A percentile compares a stretch with the other conserved stretches of the same genome.
These are phyloP conservation scores for Limnanthes douglasii DNA, from an alignment of 345 rosid species.

Conservation along the genomic window DNA sequence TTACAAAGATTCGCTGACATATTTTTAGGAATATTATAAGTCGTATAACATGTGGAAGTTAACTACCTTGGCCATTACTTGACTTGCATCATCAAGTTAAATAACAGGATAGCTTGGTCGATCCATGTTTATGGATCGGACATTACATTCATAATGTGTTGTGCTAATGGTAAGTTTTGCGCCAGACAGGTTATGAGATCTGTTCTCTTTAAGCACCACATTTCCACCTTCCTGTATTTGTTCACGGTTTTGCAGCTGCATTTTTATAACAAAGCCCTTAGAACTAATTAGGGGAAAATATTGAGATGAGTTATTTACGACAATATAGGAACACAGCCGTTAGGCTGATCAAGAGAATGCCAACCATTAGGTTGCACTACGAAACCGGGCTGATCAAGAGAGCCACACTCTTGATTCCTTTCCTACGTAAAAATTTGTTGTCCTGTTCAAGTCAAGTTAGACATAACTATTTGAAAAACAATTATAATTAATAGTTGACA, in stretches of 20 bases:
- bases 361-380: slow-evolving; percentile 39
- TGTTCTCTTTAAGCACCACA: slow-evolving; percentile 14
- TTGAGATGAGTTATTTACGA: slow-evolving; percentile 8
- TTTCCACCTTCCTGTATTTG: slow-evolving; percentile 10
- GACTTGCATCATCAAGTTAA: slow-evolving; percentile 9
- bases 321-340: slow-evolving; percentile 18
- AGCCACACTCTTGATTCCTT: slow-evolving; percentile 40
- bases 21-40: too few species aligned
- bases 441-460: too few species aligned
- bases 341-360: slow-evolving; percentile 38
- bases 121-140: slow-evolving; percentile 8
- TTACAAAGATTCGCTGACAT: too few species aligned
- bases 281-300: not conserved
- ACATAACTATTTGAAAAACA: too few species aligned
- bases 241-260: slow-evolving; percentile 9
- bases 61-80: slow-evolving; percentile 15
- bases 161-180: slow-evolving; percentile 14
- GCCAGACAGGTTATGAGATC: slow-evolving; percentile 19
- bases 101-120: slow-evolving; percentile 9
- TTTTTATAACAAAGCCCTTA: not conserved
- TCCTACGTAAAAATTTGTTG: too few species aligned
- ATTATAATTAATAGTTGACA: too few species aligned
- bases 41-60: not conserved
- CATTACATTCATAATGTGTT: slow-evolving; percentile 11
- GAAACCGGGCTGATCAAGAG: slow-evolving; percentile 36